phyloP scores from a whole-genome alignment of 2,329 filamentous ascomycete species.

The Ophiostoma perfectum region DNA sequence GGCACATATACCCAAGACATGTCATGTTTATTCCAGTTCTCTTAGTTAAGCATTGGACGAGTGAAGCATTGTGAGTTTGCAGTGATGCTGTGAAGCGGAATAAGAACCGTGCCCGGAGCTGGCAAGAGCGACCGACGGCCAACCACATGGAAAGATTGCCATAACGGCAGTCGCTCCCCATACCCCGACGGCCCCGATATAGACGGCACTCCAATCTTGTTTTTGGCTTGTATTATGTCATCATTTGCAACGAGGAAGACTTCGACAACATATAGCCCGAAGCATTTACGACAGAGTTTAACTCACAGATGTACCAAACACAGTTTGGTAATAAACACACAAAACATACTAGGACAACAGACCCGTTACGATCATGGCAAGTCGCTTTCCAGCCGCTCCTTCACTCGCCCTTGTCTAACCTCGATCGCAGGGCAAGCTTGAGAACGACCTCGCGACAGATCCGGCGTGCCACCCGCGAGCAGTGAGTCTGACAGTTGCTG shows the following conservation, averaged over 20 bases:
- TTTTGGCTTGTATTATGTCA: constrained; percentile 6
- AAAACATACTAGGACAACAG: not conserved
- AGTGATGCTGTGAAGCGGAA: not conserved
- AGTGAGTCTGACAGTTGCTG: constrained; percentile 44
- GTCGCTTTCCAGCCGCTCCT: not conserved
- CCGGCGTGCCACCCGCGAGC: constrained; percentile 83
- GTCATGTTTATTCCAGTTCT: too few relatives aligned
- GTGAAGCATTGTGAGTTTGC: not conserved
- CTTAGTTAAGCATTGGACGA: too few relatives aligned
- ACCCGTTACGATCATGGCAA: not conserved
- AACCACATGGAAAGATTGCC: not conserved
- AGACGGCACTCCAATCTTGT: not conserved
- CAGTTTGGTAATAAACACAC: not conserved
- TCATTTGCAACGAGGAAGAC: not conserved
- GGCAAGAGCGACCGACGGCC: not conserved
- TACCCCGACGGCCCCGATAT: constrained; percentile 1
- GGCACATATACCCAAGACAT: too few relatives aligned
- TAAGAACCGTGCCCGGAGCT: not conserved
- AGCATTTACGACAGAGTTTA: not conserved
- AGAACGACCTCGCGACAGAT: constrained; percentile 66
- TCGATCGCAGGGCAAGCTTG: constrained; percentile 35
- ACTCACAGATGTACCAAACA: not conserved
- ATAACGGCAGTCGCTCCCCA: not conserved
- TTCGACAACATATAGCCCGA: not conserved
- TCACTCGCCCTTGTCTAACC: not conserved